Percentiles rank a stretch among this genome's conserved stretches.
These are phyloP conservation scores for Herpetospermum pedunculosum DNA, from an alignment of 306 rosid species.

Conservation along the genomic window DNA sequence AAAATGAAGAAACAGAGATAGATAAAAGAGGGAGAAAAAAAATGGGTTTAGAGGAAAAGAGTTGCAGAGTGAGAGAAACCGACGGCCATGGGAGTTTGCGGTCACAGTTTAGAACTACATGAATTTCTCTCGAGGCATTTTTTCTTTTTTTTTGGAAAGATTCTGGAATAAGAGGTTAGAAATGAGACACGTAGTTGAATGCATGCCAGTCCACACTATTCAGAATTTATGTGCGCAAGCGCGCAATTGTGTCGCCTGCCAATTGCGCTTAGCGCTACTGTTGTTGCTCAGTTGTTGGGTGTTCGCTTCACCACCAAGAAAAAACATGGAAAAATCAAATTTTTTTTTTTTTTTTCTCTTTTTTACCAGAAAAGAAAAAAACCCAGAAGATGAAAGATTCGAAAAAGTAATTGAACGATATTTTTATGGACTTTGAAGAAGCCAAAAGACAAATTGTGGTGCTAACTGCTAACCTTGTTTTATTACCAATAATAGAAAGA, in stretches of 20 bases:
- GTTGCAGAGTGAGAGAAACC: conserved; percentile 11
- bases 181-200: conserved; percentile 46
- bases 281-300: not conserved
- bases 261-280: conserved; percentile 3
- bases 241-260: not conserved
- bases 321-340: not conserved
- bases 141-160: conserved; percentile 18
- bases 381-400: not conserved
- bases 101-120: conserved; percentile 18
- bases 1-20: not conserved
- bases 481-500: not conserved
- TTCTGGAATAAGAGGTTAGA: conserved; percentile 33
- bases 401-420: not conserved
- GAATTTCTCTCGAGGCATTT: conserved; percentile 12
- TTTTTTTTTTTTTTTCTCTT: not conserved
- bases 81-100: conserved; percentile 13
- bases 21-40: not conserved
- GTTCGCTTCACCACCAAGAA: not conserved
- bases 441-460: not conserved
- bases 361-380: not conserved
- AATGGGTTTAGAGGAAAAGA: not conserved
- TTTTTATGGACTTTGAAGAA: not conserved
- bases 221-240: not conserved
- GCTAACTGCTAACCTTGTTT: not conserved
- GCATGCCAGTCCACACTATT: conserved; percentile 20